Evolutionary conservation across 202 grass and related monocot species (phyloP).

Genomic region (Carex sylvatica): DNA sequence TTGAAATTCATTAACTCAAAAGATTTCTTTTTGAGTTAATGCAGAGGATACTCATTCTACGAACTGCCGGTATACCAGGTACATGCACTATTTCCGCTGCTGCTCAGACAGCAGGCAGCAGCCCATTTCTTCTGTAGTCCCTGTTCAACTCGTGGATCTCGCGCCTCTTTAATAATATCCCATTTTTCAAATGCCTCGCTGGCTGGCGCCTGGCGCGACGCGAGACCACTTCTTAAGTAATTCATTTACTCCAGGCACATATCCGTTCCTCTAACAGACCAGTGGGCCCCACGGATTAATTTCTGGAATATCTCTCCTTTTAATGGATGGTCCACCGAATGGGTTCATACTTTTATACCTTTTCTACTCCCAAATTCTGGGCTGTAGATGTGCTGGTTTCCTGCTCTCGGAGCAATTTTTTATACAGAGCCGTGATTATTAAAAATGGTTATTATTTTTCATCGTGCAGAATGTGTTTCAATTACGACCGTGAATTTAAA

Average conservation of each 20-base stretch:
- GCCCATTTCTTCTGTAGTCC: not conserved
- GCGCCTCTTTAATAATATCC: not conserved
- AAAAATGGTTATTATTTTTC: not conserved
- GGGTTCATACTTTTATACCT: not conserved
- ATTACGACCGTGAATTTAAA: not conserved
- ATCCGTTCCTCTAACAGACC: not conserved
- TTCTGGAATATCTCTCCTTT: not conserved
- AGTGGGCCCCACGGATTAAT: not conserved
- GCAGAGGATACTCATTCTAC: too few species aligned
- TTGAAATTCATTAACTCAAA: too few species aligned
- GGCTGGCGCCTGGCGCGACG: constrained; percentile 17
- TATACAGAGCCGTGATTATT: too few species aligned
- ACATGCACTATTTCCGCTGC: too few species aligned
- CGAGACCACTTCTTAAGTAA: not conserved
- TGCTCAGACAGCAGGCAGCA: not conserved
- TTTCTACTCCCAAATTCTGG: not conserved
- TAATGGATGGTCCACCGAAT: not conserved
- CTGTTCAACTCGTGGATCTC: constrained; percentile 7
- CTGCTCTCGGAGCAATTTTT: not conserved
- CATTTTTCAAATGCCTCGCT: constrained; percentile 21
- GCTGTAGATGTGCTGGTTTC: not conserved
- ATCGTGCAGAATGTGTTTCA: not conserved
- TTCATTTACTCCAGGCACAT: not conserved
- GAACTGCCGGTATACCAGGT: too few species aligned
- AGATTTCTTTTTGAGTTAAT: too few species aligned